Conservation (phyloP, 73 alveolate genomes). For the Stentor roeselii region DNA sequence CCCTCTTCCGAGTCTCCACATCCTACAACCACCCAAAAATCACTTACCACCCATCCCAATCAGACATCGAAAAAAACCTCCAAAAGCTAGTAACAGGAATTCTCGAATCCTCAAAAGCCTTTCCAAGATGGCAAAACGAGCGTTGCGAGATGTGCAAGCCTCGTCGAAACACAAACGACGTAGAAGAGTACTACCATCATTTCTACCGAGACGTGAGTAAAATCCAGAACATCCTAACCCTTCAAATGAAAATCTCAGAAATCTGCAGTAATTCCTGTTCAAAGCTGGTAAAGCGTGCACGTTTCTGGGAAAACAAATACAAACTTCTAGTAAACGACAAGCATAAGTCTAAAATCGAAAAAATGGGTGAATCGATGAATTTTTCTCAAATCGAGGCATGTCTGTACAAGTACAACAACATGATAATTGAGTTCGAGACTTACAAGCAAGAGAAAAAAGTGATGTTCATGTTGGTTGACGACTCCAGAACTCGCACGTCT, state of each 20-base stretch:
- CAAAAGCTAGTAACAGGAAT: slow-evolving; percentile 70
- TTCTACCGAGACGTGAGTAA: slow-evolving; percentile 65
- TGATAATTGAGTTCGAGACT: background rate
- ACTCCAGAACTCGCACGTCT: background rate
- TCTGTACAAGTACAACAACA: slow-evolving; percentile 2
- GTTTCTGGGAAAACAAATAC: slow-evolving; percentile 46
- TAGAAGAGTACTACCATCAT: slow-evolving; percentile 54
- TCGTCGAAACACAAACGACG: slow-evolving; percentile 57
- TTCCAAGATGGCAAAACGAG: slow-evolving; percentile 93
- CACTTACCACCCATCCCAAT: slow-evolving; percentile 76
- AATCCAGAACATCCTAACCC: slow-evolving; percentile 54
- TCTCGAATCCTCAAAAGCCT: slow-evolving; percentile 61
- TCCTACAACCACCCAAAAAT: slow-evolving; percentile 73
- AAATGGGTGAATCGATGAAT: slow-evolving; percentile 33
- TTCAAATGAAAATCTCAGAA: slow-evolving; percentile 47
- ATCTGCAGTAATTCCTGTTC: slow-evolving; percentile 43
- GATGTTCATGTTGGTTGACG: slow-evolving; percentile 2
- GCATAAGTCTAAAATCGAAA: slow-evolving; percentile 41
- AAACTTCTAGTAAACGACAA: slow-evolving; percentile 48
- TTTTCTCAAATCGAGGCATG: background rate
- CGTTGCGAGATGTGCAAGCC: slow-evolving; percentile 74
- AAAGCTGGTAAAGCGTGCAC: slow-evolving; percentile 44
- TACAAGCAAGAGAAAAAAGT: background rate
- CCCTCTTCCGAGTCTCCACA: slow-evolving; percentile 61
- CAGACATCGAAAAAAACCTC: slow-evolving; percentile 64